Evolutionary conservation across 2,329 filamentous ascomycete genomes (phyloP).

Genomic region (Apiospora saccharicola): DNA sequence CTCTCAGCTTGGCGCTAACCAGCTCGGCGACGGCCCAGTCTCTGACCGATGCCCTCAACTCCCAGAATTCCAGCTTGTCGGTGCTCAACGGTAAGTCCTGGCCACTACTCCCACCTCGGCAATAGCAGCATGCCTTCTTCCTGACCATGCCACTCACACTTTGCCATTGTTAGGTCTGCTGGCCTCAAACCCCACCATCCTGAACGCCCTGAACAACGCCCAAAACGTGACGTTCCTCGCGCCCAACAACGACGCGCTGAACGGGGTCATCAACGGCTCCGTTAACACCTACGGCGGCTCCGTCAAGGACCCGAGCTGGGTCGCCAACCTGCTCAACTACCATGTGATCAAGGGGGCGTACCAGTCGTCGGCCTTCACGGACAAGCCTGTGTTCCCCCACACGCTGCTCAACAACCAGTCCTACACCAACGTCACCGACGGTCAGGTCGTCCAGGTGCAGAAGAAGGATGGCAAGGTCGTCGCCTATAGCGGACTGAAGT

Average conservation of each 20-base stretch:
- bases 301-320: slow-evolving; percentile 34
- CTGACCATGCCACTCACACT: neutral
- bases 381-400: slow-evolving; percentile 44
- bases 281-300: slow-evolving; percentile 39
- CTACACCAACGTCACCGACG: slow-evolving; percentile 66
- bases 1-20: slow-evolving; percentile 26
- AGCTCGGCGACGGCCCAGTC: slow-evolving; percentile 25
- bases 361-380: slow-evolving; percentile 38
- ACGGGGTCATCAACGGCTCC: slow-evolving; percentile 43
- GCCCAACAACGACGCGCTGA: slow-evolving; percentile 59
- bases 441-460: slow-evolving; percentile 62
- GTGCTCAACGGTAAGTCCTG: slow-evolving; percentile 24
- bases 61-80: slow-evolving; percentile 28
- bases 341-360: slow-evolving; percentile 65
- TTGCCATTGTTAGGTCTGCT: slow-evolving; percentile 32
- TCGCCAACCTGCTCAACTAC: slow-evolving; percentile 59
- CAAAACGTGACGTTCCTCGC: slow-evolving; percentile 65
- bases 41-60: slow-evolving; percentile 27
- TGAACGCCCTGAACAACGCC: slow-evolving; percentile 29
- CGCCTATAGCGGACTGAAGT: slow-evolving; percentile 60
- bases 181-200: slow-evolving; percentile 29
- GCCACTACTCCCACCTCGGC: too few relatives aligned
- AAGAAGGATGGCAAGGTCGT: slow-evolving; percentile 50
- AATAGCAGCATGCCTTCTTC: neutral
- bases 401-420: slow-evolving; percentile 56